Evolutionary conservation across 1,284 basidiomycete species (phyloP).

Genomic region (Gastroboletus turbinatus): DNA sequence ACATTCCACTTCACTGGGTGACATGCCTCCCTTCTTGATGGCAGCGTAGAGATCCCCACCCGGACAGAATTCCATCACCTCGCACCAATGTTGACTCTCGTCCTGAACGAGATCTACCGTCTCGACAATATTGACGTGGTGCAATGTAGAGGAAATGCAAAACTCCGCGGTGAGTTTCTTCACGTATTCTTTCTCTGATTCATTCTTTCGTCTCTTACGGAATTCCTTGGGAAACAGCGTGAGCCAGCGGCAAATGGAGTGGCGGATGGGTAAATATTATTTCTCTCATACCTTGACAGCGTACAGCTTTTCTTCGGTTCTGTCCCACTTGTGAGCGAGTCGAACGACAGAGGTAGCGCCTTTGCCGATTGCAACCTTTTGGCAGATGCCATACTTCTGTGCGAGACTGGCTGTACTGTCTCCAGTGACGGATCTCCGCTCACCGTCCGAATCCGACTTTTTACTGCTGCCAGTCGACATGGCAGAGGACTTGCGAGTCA

Average conservation of each 20-base stretch:
- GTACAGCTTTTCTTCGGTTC: conserved; percentile 96
- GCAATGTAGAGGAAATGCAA: conserved; percentile 96
- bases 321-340: conserved; percentile 98
- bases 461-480: conserved; percentile 63
- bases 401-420: conserved; percentile 65
- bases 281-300: conserved; percentile 82
- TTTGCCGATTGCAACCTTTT: conserved; percentile 95
- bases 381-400: conserved; percentile 97
- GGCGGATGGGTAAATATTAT: not conserved
- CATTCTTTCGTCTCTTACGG: conserved; percentile 96
- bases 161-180: conserved; percentile 99
- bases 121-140: conserved; percentile 96
- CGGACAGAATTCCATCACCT: conserved; percentile 99
- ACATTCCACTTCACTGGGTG: conserved; percentile 91
- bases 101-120: conserved; percentile 99
- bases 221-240: conserved; percentile 68
- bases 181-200: conserved; percentile 98
- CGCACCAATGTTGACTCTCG: conserved; percentile 95
- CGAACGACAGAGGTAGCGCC: conserved; percentile 96
- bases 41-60: conserved; percentile 97
- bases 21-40: conserved; percentile 97
- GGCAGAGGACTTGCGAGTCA: conserved; percentile 69
- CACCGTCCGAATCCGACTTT: conserved; percentile 70
- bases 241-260: not conserved
- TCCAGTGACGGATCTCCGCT: conserved; percentile 57